These are phyloP conservation scores for Saccharomyces pastorianus DNA, from an alignment of 1,139 yeast genomes.

Conservation along the genomic window DNA sequence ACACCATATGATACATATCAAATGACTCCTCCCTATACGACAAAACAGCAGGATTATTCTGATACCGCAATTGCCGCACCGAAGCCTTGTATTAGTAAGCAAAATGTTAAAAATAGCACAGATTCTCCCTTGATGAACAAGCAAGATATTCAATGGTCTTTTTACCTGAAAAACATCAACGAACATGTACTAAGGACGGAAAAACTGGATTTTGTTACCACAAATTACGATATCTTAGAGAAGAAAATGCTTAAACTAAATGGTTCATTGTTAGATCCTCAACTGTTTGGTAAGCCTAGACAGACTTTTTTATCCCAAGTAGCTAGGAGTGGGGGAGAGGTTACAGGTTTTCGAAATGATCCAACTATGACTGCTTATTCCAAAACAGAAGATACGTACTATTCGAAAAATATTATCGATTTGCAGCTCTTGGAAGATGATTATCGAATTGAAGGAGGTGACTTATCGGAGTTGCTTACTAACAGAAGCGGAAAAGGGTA, in stretches of 20 bases:
- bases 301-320: slow-evolving; percentile 39
- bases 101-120: slow-evolving; percentile 4
- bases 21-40: slow-evolving; percentile 1
- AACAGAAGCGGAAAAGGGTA: slow-evolving; percentile 5
- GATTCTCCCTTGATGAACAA: slow-evolving; percentile 42
- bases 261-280: slow-evolving; percentile 55
- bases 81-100: slow-evolving; percentile 1
- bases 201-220: slow-evolving; percentile 33
- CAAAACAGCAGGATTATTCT: not conserved
- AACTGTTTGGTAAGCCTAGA: slow-evolving; percentile 35
- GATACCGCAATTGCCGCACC: slow-evolving; percentile 3
- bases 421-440: slow-evolving; percentile 13
- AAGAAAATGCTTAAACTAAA: slow-evolving; percentile 37
- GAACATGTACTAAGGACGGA: slow-evolving; percentile 71
- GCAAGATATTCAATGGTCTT: slow-evolving; percentile 63
- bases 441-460: slow-evolving; percentile 4
- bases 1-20: slow-evolving; percentile 4
- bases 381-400: slow-evolving; percentile 20
- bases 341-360: slow-evolving; percentile 34
- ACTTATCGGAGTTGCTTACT: not conserved
- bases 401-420: slow-evolving; percentile 12
- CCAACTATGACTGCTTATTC: slow-evolving; percentile 13
- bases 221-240: slow-evolving; percentile 45
- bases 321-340: slow-evolving; percentile 47
- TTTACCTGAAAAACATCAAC: slow-evolving; percentile 46